These are phyloP conservation scores for Monosporascus sp. DNA, from an alignment of 2,329 filamentous ascomycete genomes.

Conservation along the genomic window DNA sequence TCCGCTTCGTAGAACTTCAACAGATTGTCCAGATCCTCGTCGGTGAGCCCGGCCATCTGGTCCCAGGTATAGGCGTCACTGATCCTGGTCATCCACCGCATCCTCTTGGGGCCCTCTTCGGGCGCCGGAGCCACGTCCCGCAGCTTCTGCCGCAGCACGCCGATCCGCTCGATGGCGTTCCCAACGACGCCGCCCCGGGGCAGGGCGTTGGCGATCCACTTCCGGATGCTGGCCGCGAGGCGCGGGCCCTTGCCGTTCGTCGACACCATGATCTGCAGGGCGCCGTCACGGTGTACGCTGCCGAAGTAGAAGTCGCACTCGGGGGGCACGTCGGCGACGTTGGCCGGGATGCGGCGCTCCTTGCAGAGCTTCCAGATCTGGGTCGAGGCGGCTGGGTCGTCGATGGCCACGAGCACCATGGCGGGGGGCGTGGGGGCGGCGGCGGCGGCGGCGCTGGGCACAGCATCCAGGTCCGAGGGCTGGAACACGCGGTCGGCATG, in stretches of 20 bases:
- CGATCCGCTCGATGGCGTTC: constrained; percentile 79
- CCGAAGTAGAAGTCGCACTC: constrained; percentile 99
- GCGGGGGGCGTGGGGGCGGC: constrained; percentile 34
- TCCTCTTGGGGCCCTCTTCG: constrained; percentile 77
- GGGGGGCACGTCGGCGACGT: constrained; percentile 92
- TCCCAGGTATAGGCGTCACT: constrained; percentile 84
- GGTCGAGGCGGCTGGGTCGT: constrained; percentile 87
- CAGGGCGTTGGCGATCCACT: constrained; percentile 71
- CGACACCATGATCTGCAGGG: constrained; percentile 96
- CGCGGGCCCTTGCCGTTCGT: constrained; percentile 96
- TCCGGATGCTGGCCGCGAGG: constrained; percentile 78
- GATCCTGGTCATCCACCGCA: constrained; percentile 93
- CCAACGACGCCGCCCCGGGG: constrained; percentile 80
- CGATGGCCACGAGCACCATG: constrained; percentile 91
- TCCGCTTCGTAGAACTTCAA: constrained; percentile 63
- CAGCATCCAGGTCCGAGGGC: constrained; percentile 75
- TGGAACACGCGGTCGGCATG: constrained; percentile 82
- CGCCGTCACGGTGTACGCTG: constrained; percentile 89
- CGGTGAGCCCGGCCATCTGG: constrained; percentile 75
- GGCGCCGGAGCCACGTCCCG: constrained; percentile 67
- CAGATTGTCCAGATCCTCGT: constrained; percentile 80
- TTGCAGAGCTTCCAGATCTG: constrained; percentile 93
- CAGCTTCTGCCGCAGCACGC: constrained; percentile 71
- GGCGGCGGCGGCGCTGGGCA: constrained; percentile 15
- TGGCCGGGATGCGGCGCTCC: constrained; percentile 74